Percentiles rank a stretch among this genome's conserved stretches.
Evolutionary conservation across 139 green algal genomes (phyloP).

Genomic region (Coelastrella sp.): DNA sequence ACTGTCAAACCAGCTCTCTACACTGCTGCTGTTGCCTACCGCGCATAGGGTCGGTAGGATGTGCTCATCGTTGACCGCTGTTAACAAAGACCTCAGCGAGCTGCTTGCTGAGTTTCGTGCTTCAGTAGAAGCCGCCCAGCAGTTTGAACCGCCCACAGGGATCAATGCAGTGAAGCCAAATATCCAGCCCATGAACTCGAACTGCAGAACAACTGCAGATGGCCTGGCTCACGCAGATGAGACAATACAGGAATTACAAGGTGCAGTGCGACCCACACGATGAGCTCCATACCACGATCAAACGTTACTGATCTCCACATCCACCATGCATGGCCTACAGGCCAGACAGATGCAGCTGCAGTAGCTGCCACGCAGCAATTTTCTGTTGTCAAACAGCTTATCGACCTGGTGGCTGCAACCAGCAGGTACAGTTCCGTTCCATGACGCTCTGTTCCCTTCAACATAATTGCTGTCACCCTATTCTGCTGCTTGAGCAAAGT

Average conservation of each 20-base stretch:
- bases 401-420: neutral
- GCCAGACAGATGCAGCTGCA: neutral
- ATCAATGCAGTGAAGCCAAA: no score
- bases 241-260: neutral
- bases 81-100: neutral
- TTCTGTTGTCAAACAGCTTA: neutral
- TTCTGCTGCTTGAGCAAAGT: neutral
- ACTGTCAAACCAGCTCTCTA: no score
- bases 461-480: neutral
- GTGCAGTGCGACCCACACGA: neutral
- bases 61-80: neutral
- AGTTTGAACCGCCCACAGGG: neutral
- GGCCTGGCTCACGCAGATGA: neutral
- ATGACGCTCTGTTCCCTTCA: neutral
- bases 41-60: neutral
- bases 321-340: neutral
- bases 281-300: neutral
- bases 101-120: conserved; percentile 19
- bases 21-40: no score
- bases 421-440: neutral
- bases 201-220: neutral
- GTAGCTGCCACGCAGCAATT: conserved; percentile 12
- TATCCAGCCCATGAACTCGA: no score
- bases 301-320: neutral
- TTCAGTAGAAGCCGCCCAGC: neutral